Conservation (phyloP, 2,329 filamentous ascomycete genomes). For the Pseudocercospora pini-densiflorae region DNA sequence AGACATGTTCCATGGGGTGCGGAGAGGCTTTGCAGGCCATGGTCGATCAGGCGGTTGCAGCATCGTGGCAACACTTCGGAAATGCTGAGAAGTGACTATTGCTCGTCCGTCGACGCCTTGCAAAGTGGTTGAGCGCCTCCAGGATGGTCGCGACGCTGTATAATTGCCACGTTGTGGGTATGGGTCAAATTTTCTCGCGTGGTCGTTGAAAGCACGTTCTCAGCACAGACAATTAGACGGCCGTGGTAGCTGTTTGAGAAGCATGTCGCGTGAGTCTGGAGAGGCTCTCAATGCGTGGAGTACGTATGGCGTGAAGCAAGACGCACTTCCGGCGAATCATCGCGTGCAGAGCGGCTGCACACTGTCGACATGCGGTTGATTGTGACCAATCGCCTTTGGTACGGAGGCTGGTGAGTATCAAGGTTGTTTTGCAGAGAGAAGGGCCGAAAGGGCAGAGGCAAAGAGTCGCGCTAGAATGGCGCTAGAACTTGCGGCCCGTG, state of each 20-base stretch:
- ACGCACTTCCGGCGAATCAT: not conserved
- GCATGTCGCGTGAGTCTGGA: not conserved
- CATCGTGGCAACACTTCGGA: not conserved
- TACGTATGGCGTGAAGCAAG: not conserved
- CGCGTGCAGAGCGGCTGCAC: not conserved
- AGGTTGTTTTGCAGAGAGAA: not conserved
- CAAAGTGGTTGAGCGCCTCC: conserved; percentile 5
- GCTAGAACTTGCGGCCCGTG: not conserved
- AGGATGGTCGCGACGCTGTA: not conserved
- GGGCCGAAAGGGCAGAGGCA: not conserved
- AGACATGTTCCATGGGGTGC: not conserved
- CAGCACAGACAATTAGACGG: not conserved
- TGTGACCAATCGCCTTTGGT: not conserved
- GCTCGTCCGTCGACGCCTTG: not conserved
- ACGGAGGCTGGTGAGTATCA: not conserved
- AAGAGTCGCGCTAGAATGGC: not conserved
- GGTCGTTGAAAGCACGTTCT: not conserved
- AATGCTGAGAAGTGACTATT: not conserved
- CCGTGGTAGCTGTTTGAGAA: not conserved
- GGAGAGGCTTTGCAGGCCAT: not conserved
- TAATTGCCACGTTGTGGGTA: not conserved
- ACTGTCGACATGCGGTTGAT: not conserved
- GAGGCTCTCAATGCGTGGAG: too few species aligned
- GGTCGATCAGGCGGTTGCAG: not conserved
- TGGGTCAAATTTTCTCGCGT: not conserved